A percentile compares a stretch with the other conserved stretches of the same genome.
Evolutionary conservation across 371 early-diverging fungal genomes (phyloP).

Genomic region (Mortierella sp.): DNA sequence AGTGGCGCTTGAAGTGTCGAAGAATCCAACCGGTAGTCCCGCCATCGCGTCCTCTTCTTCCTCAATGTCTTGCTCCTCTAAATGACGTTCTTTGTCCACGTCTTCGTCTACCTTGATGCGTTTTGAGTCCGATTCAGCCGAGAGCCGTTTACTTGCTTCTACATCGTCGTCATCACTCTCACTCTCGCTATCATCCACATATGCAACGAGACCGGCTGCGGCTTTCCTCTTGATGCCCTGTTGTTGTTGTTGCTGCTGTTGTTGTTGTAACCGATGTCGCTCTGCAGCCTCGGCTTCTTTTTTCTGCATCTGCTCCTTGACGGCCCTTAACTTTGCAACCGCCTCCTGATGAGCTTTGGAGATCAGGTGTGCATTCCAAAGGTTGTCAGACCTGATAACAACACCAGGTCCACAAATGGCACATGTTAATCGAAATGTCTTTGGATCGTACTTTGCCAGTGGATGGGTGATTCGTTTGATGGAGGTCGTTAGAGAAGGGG

Average conservation of each 20-base stretch:
- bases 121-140: conserved; percentile 24
- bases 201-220: conserved; percentile 48
- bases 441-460: conserved; percentile 50
- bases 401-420: conserved; percentile 51
- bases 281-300: conserved; percentile 41
- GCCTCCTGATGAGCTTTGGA: conserved; percentile 51
- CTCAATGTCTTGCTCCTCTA: conserved; percentile 30
- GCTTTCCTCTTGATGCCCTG: conserved; percentile 50
- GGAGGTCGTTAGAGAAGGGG: conserved; percentile 13
- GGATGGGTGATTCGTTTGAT: conserved; percentile 44
- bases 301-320: conserved; percentile 53
- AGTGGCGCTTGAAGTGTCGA: conserved; percentile 11
- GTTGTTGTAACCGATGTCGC: conserved; percentile 27
- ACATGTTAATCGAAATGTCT: conserved; percentile 45
- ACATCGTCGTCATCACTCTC: conserved; percentile 37
- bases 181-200: conserved; percentile 48
- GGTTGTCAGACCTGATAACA: conserved; percentile 47
- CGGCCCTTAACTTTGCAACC: conserved; percentile 43
- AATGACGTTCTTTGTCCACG: conserved; percentile 7
- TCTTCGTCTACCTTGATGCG: conserved; percentile 29
- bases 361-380: conserved; percentile 55
- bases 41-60: conserved; percentile 43
- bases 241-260: conserved; percentile 28
- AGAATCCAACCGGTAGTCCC: conserved; percentile 41
- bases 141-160: neutral